These are phyloP conservation scores for Heterobasidion parviporum DNA, from an alignment of 1,284 basidiomycete genomes.

Conservation along the genomic window DNA sequence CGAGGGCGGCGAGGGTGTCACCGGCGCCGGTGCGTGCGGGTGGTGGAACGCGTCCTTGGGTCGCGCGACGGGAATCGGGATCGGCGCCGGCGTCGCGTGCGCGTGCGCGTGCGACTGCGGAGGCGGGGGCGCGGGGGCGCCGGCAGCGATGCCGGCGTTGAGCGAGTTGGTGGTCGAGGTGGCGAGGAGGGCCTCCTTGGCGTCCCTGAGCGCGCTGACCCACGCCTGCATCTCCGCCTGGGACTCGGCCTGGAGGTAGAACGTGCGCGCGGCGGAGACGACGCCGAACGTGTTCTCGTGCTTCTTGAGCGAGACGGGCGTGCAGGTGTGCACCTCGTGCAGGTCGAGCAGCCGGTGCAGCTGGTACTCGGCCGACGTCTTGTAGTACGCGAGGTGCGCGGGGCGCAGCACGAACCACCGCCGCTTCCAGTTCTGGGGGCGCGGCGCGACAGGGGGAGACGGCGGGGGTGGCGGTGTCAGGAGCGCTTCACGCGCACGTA, in stretches of 20 bases:
- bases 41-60: background rate
- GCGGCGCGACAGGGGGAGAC: background rate
- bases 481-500: background rate
- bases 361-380: constrained; percentile 89
- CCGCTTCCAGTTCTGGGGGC: constrained; percentile 89
- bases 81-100: constrained; percentile 4
- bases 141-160: constrained; percentile 35
- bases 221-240: constrained; percentile 73
- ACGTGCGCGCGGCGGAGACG: constrained; percentile 88
- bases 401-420: constrained; percentile 95
- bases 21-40: constrained; percentile 9
- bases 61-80: constrained; percentile 6
- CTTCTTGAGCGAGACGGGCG: constrained; percentile 82
- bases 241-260: constrained; percentile 80
- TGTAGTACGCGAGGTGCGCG: constrained; percentile 94
- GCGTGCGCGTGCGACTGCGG: constrained; percentile 2
- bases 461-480: constrained; percentile 3
- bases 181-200: constrained; percentile 56
- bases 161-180: constrained; percentile 51
- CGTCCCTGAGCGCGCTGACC: constrained; percentile 79
- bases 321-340: constrained; percentile 85
- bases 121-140: constrained; percentile 23
- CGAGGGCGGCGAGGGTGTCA: constrained; percentile 28
- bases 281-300: constrained; percentile 89
- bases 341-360: constrained; percentile 87